These are phyloP conservation scores for Beverwykella pulmonaria DNA, from an alignment of 495 filamentous ascomycete genomes.

Conservation along the genomic window DNA sequence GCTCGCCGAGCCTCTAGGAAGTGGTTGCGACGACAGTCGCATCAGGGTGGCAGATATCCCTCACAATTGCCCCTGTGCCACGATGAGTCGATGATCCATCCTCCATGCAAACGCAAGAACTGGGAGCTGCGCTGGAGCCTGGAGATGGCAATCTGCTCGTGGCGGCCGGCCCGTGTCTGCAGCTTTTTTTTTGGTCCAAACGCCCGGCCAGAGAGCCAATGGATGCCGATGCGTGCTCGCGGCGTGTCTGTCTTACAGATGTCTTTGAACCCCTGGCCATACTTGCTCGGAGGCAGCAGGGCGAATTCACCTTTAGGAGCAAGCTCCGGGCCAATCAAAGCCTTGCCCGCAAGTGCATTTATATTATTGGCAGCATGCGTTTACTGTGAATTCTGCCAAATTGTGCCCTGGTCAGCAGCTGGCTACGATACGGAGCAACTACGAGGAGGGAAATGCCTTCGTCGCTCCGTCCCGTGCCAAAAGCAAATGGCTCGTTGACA, in stretches of 20 bases:
- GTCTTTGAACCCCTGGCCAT: slow-evolving; percentile 3
- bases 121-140: neutral
- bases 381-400: slow-evolving; percentile 18
- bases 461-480: slow-evolving; percentile 7
- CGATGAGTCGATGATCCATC: slow-evolving; percentile 1
- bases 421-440: slow-evolving; percentile 3
- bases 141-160: neutral
- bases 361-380: slow-evolving; percentile 20
- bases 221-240: neutral
- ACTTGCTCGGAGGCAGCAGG: neutral
- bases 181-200: neutral
- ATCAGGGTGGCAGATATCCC: slow-evolving; percentile 23
- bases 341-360: neutral
- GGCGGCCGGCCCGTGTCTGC: neutral
- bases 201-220: neutral
- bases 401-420: slow-evolving; percentile 7
- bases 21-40: slow-evolving; percentile 14
- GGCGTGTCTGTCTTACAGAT: slow-evolving; percentile 12
- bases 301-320: slow-evolving; percentile 9
- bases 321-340: slow-evolving; percentile 6
- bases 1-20: slow-evolving; percentile 3
- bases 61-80: neutral
- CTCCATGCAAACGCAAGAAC: neutral
- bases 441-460: slow-evolving; percentile 8
- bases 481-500: slow-evolving; percentile 1